These are phyloP conservation scores for Dendrobium chrysotoxum DNA, from an alignment of 106 monocot species.

Conservation along the genomic window DNA sequence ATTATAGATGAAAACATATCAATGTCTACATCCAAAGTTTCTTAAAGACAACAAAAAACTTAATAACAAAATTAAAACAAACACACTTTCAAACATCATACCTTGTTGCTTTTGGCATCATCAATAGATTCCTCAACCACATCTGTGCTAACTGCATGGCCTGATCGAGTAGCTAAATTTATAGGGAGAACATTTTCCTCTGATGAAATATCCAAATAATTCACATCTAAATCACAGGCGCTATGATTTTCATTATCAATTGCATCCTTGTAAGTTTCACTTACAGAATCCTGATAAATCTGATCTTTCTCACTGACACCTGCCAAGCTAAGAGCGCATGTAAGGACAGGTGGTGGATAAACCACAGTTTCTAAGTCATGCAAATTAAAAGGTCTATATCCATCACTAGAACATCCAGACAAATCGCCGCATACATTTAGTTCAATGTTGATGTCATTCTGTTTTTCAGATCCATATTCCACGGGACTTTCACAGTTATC, in stretches of 20 bases:
- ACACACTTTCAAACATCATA: slow-evolving; percentile 4
- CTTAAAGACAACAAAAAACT: not conserved
- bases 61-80: not conserved
- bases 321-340: not conserved
- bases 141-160: not conserved
- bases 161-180: slow-evolving; percentile 4
- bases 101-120: slow-evolving; percentile 6
- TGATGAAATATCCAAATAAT: not conserved
- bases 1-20: not conserved
- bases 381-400: slow-evolving; percentile 1
- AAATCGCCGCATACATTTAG: not conserved
- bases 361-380: not conserved
- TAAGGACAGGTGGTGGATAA: not conserved
- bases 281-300: not conserved
- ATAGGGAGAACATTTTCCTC: not conserved
- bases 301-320: not conserved
- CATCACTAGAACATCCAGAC: not conserved
- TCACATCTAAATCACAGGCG: not conserved
- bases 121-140: slow-evolving; percentile 6
- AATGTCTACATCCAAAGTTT: not conserved
- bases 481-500: not conserved
- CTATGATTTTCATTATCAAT: not conserved
- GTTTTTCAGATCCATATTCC: not conserved
- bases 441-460: not conserved
- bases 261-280: not conserved